phyloP scores from a whole-genome alignment of 139 green algal species.

The Chlorella sp. region DNA sequence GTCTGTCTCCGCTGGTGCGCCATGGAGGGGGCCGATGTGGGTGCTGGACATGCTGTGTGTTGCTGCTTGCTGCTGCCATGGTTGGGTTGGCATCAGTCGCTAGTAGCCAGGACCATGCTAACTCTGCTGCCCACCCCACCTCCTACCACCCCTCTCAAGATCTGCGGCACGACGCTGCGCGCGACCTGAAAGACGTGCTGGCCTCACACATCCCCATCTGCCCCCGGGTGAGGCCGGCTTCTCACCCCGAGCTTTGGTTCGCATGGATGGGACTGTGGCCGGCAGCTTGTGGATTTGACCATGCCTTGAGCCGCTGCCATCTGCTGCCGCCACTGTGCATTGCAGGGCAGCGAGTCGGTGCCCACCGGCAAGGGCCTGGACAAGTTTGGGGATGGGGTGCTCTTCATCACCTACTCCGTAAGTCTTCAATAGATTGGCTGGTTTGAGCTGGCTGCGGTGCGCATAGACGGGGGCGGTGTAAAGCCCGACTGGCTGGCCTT shows the following conservation, averaged over 20 bases:
- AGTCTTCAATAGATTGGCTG: no score
- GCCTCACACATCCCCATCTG: constrained; percentile 58
- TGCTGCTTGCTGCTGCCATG: no score
- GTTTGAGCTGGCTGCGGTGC: no score
- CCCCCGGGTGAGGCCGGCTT: constrained; percentile 49
- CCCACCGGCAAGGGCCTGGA: constrained; percentile 46
- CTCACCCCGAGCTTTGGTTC: no score
- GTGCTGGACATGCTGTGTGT: no score
- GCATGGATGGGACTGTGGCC: no score
- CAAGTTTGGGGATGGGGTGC: constrained; percentile 61
- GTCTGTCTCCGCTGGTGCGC: constrained; percentile 58
- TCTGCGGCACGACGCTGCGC: constrained; percentile 76
- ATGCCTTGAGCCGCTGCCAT: background rate
- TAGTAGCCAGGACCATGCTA: no score
- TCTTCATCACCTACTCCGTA: constrained; percentile 80
- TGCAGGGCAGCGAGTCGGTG: constrained; percentile 45
- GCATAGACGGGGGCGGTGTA: no score
- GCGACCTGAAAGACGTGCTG: constrained; percentile 82
- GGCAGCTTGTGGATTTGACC: background rate
- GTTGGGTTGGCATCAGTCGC: no score
- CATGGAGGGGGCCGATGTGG: background rate
- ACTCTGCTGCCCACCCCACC: no score
- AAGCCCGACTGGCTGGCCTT: no score
- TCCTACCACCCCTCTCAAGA: constrained; percentile 38
- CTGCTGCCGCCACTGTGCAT: no score